Base-by-base conservation (phyloP, 176 grass and related monocot genomes). In the Cenchrus fungigraminus region DNA sequence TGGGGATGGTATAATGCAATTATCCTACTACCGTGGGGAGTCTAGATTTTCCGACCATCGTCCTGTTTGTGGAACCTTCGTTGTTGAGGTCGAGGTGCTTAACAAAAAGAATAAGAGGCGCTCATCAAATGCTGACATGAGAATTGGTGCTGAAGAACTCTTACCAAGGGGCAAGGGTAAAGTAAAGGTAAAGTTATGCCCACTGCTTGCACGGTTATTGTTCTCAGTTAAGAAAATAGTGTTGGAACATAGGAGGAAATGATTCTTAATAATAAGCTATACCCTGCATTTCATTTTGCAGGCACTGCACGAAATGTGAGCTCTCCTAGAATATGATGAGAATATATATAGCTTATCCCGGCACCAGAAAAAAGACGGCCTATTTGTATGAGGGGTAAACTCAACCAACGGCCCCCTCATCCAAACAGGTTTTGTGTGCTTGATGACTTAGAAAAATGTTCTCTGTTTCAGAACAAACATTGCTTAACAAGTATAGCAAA, bases 21-120 rank as follows among this genome's bases (percentile, higher is more conserved):
- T 86, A 69, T 78, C 87, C 51, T 98, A 98, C 59, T 92, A 89
- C 50, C 84, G 92, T 12, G 89, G 87, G 69, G 93, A 98, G 67
- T 89, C 85, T 14, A 94, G 62, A 71, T 88, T 98, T 79, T 98
- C 93, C 2, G 93, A 96, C 66, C 97, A 94, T 68, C 93, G 97
- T n/a, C 91, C 97, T 40, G 97, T 98, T 5, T 85, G 88, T 37
- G 93, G 89, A 32, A 83, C 78, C 43, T 98, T 96, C 57, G 56
- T 79, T 31, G 82, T 77, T 22, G 93, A 95, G 63, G 79, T 89
- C 8, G 86, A 94, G 76, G 69, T 83, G 19, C 25, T 89, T 60
- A 75, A 87, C 62, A 87, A 69, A 82, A 86, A 79, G 76, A 67
- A 61, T 4, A 69, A 34, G 60, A 84, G 76, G 69, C 75, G 66